Base-by-base conservation (phyloP, 2,329 filamentous ascomycete species). In the Fusarium haematococcum region DNA sequence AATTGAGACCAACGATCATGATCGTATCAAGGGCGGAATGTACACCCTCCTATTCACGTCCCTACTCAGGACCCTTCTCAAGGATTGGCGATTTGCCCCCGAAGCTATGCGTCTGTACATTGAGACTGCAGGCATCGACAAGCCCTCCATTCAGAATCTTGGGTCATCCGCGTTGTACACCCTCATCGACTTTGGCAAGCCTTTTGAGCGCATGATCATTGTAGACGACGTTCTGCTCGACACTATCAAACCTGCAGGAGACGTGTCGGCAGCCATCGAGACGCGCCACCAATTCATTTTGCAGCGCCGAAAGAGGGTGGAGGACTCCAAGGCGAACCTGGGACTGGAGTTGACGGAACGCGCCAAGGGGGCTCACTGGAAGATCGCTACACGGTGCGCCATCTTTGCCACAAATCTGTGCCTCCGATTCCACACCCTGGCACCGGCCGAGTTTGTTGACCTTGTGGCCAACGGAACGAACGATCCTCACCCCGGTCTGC, bases 51-150 rank as follows among this genome's bases (percentile, higher is more conserved):
- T 98, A 20, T 97, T 96, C 78, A 95, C 96, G 13, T 97, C 94
- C 70, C 86, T 99, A 39, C 89, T 95, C 7, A 97, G 95, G 84
- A 97, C 96, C 0, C 90, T 97, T 54, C 91, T 95, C 56, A 92
- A 94, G 64, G 95, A 99, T 81, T 99, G 97, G 97, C 93, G 95
- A 43, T 98, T 95, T 82, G 95, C 97, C 0, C 97, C 97, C 1
- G 90, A 93, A n/a, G 86, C 98, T 58, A 94, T 99, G 85, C 92
- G 92, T 63, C 88, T 97, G 10, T 99, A 97, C 83, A 97, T 99
- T 73, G 91, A 94, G 78, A 95, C 97, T 4, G 95, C 94, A 20
- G 92, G 92, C 39, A 95, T 97, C 18, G 97, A 99, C 83, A 98
- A 98, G 81, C 91, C 95, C 6, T 98, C 96, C 1, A 96, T 99